These are phyloP conservation scores for Hymenoscyphus scutula DNA, from an alignment of 2,329 filamentous ascomycete genomes.

Conservation along the genomic window DNA sequence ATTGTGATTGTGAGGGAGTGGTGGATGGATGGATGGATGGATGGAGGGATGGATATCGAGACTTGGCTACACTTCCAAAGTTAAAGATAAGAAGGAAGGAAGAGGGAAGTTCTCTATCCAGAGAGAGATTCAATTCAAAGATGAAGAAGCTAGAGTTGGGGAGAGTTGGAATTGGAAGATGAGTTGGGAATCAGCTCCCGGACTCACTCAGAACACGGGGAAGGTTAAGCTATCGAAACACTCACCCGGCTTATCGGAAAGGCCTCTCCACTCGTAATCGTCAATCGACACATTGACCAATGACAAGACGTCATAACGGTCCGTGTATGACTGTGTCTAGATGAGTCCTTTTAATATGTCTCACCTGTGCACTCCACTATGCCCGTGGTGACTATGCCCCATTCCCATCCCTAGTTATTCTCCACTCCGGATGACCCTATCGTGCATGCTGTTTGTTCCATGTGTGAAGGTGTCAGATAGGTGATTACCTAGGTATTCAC, in stretches of 20 bases:
- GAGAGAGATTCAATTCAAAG: conserved; percentile 1
- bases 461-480: conserved; percentile 3
- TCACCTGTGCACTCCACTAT: not conserved
- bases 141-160: not conserved
- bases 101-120: not conserved
- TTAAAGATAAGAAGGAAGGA: not conserved
- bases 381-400: no score
- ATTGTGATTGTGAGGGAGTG: no score
- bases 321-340: conserved; percentile 18
- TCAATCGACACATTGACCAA: conserved; percentile 14
- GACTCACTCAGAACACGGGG: not conserved
- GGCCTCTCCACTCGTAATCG: conserved; percentile 20
- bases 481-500: no score
- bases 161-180: conserved; percentile 5
- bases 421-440: not conserved
- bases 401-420: no score
- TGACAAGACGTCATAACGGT: conserved; percentile 3
- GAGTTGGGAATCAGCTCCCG: not conserved
- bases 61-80: no score
- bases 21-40: no score
- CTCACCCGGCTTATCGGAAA: conserved; percentile 1
- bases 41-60: no score
- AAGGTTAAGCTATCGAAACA: not conserved
- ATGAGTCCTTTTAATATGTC: conserved; percentile 12
- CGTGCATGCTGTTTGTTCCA: not conserved